Conservation (phyloP, 768 basidiomycete genomes). For the Phylloporus sp. region DNA sequence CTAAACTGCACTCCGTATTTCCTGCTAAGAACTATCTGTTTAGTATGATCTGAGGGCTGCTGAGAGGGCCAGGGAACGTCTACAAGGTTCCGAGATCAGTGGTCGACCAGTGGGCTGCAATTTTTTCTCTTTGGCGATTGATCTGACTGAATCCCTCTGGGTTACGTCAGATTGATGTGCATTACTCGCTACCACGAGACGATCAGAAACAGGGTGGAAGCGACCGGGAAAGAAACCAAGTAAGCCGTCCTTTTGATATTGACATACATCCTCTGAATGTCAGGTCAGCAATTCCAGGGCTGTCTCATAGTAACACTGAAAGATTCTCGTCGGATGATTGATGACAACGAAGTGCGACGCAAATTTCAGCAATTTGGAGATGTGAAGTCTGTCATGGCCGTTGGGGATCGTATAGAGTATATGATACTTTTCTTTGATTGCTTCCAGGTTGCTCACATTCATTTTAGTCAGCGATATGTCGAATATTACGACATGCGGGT, state of each 20-base stretch:
- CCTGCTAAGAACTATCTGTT: constrained; percentile 8
- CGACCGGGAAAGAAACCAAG: constrained; percentile 78
- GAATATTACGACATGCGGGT: constrained; percentile 91
- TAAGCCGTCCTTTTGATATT: constrained; percentile 26
- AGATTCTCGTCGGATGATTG: constrained; percentile 66
- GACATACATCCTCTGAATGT: constrained; percentile 7
- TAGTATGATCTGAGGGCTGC: constrained; percentile 93
- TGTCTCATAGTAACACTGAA: constrained; percentile 74
- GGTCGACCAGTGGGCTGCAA: constrained; percentile 75
- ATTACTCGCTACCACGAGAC: constrained; percentile 91
- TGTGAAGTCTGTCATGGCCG: constrained; percentile 71
- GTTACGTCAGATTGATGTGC: constrained; percentile 83
- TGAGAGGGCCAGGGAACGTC: constrained; percentile 81
- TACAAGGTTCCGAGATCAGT: constrained; percentile 86
- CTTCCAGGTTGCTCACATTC: constrained; percentile 2
- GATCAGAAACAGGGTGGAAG: constrained; percentile 60
- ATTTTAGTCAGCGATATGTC: constrained; percentile 75
- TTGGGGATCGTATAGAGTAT: constrained; percentile 60
- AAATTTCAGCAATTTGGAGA: constrained; percentile 90
- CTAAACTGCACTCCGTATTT: constrained; percentile 1
- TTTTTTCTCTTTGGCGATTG: constrained; percentile 1
- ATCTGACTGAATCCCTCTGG: constrained; percentile 6
- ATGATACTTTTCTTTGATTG: constrained; percentile 10
- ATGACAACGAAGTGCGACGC: constrained; percentile 80
- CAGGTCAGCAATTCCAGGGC: constrained; percentile 67